phyloP scores from a whole-genome alignment of 2,329 filamentous ascomycete genomes.

The Lachnellula occidentalis region DNA sequence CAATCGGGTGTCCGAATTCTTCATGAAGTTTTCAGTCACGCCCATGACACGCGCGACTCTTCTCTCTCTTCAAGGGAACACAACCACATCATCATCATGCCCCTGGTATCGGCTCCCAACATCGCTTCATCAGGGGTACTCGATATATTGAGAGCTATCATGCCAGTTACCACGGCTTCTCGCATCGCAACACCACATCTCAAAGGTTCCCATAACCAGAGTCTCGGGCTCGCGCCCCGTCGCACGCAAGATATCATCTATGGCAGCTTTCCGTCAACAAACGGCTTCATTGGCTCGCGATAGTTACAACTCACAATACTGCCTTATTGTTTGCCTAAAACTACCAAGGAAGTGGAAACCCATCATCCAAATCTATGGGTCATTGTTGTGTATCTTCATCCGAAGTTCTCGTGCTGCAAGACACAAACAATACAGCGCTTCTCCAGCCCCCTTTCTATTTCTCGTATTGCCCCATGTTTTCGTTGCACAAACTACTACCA shows the following conservation, averaged over 20 bases:
- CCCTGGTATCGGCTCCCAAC: background rate
- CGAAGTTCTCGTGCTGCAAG: background rate
- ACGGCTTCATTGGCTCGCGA: too few relatives aligned
- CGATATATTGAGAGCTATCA: background rate
- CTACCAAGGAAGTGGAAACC: background rate
- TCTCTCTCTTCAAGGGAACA: background rate
- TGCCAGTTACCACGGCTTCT: background rate
- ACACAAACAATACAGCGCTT: too few relatives aligned
- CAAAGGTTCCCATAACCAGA: background rate
- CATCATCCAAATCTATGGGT: background rate
- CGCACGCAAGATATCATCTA: background rate
- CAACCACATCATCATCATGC: background rate
- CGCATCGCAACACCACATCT: background rate
- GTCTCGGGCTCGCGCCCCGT: background rate
- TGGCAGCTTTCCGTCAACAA: background rate
- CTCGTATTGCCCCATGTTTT: too few relatives aligned
- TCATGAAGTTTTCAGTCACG: background rate
- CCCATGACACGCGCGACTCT: background rate
- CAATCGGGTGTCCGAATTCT: background rate
- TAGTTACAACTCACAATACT: background rate
- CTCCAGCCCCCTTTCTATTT: too few relatives aligned
- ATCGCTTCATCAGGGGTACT: background rate
- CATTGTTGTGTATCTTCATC: background rate
- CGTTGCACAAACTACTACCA: too few relatives aligned
- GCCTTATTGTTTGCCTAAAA: background rate